Evolutionary conservation across 331 rosid species (phyloP), one percentile per base, ranked within the genome.

Genomic region (Malus hybrid): DNA sequence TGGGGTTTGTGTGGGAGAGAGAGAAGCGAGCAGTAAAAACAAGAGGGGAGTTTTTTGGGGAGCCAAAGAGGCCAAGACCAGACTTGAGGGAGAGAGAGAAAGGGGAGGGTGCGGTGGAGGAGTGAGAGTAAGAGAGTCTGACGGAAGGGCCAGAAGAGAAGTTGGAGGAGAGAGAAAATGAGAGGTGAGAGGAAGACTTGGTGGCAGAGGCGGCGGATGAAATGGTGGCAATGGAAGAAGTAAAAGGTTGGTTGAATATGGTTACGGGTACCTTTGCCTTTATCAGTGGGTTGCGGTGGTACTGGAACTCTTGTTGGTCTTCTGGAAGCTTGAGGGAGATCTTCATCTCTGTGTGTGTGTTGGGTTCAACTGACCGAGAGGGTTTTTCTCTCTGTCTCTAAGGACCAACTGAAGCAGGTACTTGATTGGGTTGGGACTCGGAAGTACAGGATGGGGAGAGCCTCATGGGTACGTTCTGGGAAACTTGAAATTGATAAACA

Each of bases 11-110:
- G 42, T 78, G 85, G 79, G 93, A 82, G 5, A 86, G 79, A 2
- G 93, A 79, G 82, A 94, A 84, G 34, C 62, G 81, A 7, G 92
- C 90, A 2, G 89, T 90, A 79, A 94, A 94, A 55, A 88, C 69
- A 22, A 94, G 96, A 80, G 97, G 97, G 53, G 98, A 94, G 80
- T 73, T 57, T 16, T 65, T 67, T 0, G 98, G 92, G 28, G 95
- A 90, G 77, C 98, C 98, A 52, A 85, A 84, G 11, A 86, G 57
- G 63, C 97, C 97, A 19, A 93, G 81, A 55, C 98, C 98, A 29
- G 98, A 93, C 81, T 90, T 94, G 28, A 94, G 89, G 67, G 93
- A 87, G 61, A 94, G 83, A 70, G 96, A 87, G 72, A 91, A 77
- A 13, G 96, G 97, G 26, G 84, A 75, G 4, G 86, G 77, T 0